Base-by-base conservation (phyloP, 169 alveolate species). In the Plasmodium relictum region DNA sequence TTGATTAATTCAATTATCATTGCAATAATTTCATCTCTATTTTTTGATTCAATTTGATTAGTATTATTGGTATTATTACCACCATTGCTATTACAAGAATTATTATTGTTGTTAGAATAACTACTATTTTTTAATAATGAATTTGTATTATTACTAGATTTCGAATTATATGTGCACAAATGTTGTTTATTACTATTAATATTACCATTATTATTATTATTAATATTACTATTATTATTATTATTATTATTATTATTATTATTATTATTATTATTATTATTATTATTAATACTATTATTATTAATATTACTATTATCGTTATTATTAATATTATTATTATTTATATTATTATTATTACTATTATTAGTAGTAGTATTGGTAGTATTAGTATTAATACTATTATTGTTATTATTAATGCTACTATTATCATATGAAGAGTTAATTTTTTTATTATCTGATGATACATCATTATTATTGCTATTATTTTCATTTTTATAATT, bases 1-100 rank as follows among this genome's bases (percentile, higher is more conserved):
- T 76, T 76, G 10, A 76, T 76, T 18, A 76, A 74, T 52, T 76
- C 88, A 20, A 76, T 48, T 20, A 76, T 76, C 88, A 76, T 76
- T 1, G 65, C 5, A 63, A 76, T 63, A 16, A 76, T 62, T 76
- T 76, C 88, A 52, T 76, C 88, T 42, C 66, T 31, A 37, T 76
- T 76, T 24, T 63, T 31, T 5, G 7, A 16, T 0, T 76, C 88
- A 42, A 20, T 16, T 31, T 5, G 24, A 50, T n/a, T 9, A 10
- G 12, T 9, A 52, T 26, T n/a, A 9, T 8, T 63, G 8, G n/a
- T 63, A 24, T 63, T 24, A 39, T 45, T 54, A 31, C 10, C 61
- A 22, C 48, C 61, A 8, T n/a, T n/a, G 48, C 69, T 52, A n/a
- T 24, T 41, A 12, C 56, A 3, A 41, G 24, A 48, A 56, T 18